phyloP scores from a whole-genome alignment of 208 protist species.

The Balamuthia mandrillaris region DNA sequence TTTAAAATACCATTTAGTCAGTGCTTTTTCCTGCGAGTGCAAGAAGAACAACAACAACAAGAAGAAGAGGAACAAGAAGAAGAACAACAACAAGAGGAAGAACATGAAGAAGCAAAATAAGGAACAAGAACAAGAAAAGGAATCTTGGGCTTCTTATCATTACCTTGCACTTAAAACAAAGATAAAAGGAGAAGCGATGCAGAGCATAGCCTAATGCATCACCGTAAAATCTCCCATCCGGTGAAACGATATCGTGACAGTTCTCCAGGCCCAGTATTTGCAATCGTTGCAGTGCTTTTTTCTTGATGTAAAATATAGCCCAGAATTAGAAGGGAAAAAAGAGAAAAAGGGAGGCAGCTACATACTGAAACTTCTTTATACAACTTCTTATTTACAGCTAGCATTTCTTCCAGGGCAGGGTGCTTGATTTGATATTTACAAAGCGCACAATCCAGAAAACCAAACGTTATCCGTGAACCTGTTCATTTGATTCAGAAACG shows the following conservation, averaged over 20 bases:
- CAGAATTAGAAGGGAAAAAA: not conserved
- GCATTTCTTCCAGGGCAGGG: conserved; percentile 33
- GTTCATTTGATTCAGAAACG: not conserved
- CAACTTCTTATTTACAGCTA: not conserved
- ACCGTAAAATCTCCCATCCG: conserved; percentile 12
- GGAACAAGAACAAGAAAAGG: not conserved
- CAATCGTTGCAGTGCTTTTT: conserved; percentile 21
- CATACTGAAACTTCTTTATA: not conserved
- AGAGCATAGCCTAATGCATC: conserved; percentile 59
- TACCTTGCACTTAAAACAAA: conserved; percentile 64
- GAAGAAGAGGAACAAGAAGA: not conserved
- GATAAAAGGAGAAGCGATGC: conserved; percentile 63
- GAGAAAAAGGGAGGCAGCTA: not conserved
- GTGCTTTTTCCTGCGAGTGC: too few species aligned
- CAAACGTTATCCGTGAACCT: conserved; percentile 69
- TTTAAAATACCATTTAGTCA: too few species aligned
- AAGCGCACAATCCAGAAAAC: conserved; percentile 64
- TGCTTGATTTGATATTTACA: conserved; percentile 62
- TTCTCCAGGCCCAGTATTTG: conserved; percentile 28
- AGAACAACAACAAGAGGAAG: not conserved
- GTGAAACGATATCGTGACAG: not conserved
- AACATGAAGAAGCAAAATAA: not conserved
- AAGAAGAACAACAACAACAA: not conserved
- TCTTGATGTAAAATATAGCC: not conserved
- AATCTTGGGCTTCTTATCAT: not conserved